phyloP scores from a whole-genome alignment of 257 asterid species.

The Gentiana macrophylla region DNA sequence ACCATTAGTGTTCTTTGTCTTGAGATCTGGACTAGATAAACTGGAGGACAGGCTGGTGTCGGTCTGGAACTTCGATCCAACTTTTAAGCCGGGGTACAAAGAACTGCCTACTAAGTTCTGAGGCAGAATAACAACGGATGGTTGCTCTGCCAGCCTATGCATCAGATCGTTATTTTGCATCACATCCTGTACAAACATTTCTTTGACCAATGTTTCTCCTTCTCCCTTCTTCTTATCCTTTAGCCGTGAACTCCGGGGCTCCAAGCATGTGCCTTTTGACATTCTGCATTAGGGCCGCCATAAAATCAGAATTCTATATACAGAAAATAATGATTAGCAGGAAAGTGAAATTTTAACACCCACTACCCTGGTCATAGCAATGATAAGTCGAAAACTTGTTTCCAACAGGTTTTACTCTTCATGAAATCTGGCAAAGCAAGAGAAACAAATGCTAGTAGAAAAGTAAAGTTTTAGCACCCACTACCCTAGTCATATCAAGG shows the following conservation, averaged over 20 bases:
- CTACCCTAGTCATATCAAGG: not conserved
- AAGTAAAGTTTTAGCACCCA: not conserved
- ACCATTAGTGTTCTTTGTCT: slow-evolving; percentile 27
- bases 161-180: slow-evolving; percentile 60
- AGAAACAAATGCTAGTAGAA: no score
- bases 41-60: slow-evolving; percentile 43
- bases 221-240: slow-evolving; percentile 82
- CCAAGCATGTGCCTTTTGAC: slow-evolving; percentile 40
- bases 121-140: slow-evolving; percentile 74
- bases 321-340: not conserved
- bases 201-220: slow-evolving; percentile 83
- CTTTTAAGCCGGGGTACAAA: slow-evolving; percentile 18
- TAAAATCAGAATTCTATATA: no score
- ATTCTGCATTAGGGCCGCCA: slow-evolving; percentile 29
- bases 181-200: slow-evolving; percentile 70
- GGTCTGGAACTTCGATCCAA: slow-evolving; percentile 32
- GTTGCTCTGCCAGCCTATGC: slow-evolving; percentile 62
- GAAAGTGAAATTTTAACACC: not conserved
- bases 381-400: not conserved
- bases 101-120: slow-evolving; percentile 34
- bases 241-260: slow-evolving; percentile 85
- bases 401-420: no score
- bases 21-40: slow-evolving; percentile 46
- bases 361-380: not conserved
- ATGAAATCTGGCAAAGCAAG: not conserved